These are phyloP conservation scores for Mycosarcoma mackinlayi DNA, from an alignment of 1,284 basidiomycete species.

Conservation along the genomic window DNA sequence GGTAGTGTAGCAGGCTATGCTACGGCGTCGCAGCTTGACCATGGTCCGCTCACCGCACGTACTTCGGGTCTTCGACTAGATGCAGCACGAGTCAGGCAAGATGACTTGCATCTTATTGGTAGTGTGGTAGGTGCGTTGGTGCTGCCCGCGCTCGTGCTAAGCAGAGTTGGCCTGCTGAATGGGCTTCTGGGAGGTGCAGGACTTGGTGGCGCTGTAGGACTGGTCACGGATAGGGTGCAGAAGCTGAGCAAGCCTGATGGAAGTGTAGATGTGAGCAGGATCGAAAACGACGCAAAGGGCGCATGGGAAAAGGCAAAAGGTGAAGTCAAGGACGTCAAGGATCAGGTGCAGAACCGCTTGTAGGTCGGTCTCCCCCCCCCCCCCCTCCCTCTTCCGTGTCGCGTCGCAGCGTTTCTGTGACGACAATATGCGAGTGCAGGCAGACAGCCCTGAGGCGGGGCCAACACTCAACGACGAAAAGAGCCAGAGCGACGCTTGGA, in stretches of 20 bases:
- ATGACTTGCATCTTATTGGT: slow-evolving; percentile 64
- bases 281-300: slow-evolving; percentile 1
- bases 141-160: slow-evolving; percentile 60
- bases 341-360: slow-evolving; percentile 14
- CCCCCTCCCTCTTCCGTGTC: too few relatives aligned
- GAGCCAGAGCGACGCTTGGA: too few relatives aligned
- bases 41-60: slow-evolving; percentile 25
- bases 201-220: slow-evolving; percentile 54
- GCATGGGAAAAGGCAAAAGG: slow-evolving; percentile 8
- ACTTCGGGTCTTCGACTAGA: slow-evolving; percentile 26
- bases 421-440: too few relatives aligned
- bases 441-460: too few relatives aligned
- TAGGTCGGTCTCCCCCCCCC: too few relatives aligned
- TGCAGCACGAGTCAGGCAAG: slow-evolving; percentile 47
- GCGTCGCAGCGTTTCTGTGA: too few relatives aligned
- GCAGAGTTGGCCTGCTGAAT: slow-evolving; percentile 60
- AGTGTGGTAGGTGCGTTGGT: slow-evolving; percentile 57
- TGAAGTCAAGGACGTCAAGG: slow-evolving; percentile 14
- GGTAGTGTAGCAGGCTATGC: slow-evolving; percentile 48
- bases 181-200: slow-evolving; percentile 63
- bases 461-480: too few relatives aligned
- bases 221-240: slow-evolving; percentile 53
- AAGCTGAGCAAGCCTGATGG: slow-evolving; percentile 8
- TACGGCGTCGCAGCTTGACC: slow-evolving; percentile 33
- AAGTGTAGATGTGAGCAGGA: neutral